phyloP scores from a whole-genome alignment of 2,329 filamentous ascomycete genomes.

The Xylariaceae sp. region DNA sequence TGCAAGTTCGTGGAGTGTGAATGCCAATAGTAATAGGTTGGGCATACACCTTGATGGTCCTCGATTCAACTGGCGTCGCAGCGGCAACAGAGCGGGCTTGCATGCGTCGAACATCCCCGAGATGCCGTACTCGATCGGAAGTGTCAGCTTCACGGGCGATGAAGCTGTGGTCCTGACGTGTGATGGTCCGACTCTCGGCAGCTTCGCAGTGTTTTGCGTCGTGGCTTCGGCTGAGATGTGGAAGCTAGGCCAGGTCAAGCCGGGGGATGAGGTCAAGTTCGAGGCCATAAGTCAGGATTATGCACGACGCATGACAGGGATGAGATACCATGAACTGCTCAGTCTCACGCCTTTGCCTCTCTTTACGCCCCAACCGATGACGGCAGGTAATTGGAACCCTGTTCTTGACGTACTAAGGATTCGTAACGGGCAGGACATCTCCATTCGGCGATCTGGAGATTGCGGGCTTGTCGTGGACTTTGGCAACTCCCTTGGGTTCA shows the following conservation, averaged over 20 bases:
- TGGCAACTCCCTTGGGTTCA: neutral
- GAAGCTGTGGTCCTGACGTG: conserved; percentile 38
- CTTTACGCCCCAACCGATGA: too few species aligned
- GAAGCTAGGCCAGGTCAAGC: conserved; percentile 41
- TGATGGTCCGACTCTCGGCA: conserved; percentile 42
- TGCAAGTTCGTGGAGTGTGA: conserved; percentile 35
- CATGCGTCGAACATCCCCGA: conserved; percentile 44
- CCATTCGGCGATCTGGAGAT: neutral
- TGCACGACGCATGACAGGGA: too few species aligned
- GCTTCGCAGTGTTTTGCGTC: conserved; percentile 39
- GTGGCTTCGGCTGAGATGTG: conserved; percentile 40
- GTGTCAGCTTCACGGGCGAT: conserved; percentile 43
- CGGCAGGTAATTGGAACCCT: neutral
- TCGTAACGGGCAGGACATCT: neutral
- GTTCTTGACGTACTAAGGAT: neutral
- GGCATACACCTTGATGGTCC: conserved; percentile 40
- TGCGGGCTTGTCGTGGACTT: neutral
- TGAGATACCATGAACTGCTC: too few species aligned
- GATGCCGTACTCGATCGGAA: conserved; percentile 39
- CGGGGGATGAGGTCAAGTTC: conserved; percentile 36
- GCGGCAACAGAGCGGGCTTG: conserved; percentile 36
- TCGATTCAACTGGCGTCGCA: conserved; percentile 36
- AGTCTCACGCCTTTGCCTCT: too few species aligned
- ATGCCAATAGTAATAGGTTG: conserved; percentile 41
- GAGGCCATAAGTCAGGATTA: conserved; percentile 1